Evolutionary conservation across 768 basidiomycete genomes (phyloP), one percentile per base, ranked within the genome.

Genomic region (Termitomyces eurrhizus): DNA sequence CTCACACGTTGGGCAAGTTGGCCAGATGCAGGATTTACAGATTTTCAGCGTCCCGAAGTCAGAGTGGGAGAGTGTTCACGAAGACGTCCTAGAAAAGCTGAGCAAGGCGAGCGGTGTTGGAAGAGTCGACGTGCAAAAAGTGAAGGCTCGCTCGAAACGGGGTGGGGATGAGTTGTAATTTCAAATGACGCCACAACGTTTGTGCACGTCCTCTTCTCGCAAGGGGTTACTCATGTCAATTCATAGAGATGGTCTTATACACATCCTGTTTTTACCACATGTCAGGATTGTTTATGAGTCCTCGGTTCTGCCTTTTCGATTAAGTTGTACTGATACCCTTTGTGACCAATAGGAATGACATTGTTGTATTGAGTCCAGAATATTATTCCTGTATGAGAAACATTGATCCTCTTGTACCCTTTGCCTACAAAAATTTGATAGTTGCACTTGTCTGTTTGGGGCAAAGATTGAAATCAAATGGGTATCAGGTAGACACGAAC

Each of bases 1-100:
- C 13, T 57, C 64, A 39, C 68, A 73, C 55, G 66, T 70, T n/a
- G 73, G 73, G 29, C 71, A 68, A 55, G 73, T 72, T 39, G 73
- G 73, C 24, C 67, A 68, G 63, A 63, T 74, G 56, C 32, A 59
- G 54, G 72, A 74, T 36, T 70, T 73, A 9, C 73, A 73, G 45
- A 49, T 74, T 8, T 70, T 68, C 62, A 68, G 68, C 46, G 69
- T 74, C 14, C 69, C 72, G 4, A 72, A 71, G 39, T 51, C 62
- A 9, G 65, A 68, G 12, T 73, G 73, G 73, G 60, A 70, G 32
- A 58, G 52, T 21, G 65, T 64, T 16, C 55, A 67, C 41, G 64
- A 66, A 6, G 65, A 67, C 48, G 64, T 73, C 2, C n/a, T 74
- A 41, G 59, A 61, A 14, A 65, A 62, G 13, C 50, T 74, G 39